These are phyloP conservation scores for Talaromyces albobiverticillius DNA, from an alignment of 2,329 filamentous ascomycete species.

Conservation along the genomic window DNA sequence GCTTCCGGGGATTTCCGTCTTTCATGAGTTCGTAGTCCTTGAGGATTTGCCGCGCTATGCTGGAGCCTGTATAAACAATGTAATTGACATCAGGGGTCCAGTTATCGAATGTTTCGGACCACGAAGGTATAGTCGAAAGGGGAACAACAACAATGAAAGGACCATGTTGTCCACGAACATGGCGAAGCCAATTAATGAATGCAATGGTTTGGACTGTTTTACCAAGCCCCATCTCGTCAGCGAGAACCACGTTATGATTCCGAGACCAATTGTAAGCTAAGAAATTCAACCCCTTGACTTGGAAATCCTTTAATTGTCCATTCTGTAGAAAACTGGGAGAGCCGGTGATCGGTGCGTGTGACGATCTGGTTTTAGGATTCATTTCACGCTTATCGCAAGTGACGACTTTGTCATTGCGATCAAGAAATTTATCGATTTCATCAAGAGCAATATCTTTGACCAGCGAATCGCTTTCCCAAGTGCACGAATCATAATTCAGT, in stretches of 20 bases:
- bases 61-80: constrained; percentile 91
- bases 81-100: constrained; percentile 98
- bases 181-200: constrained; percentile 94
- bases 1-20: constrained; percentile 80
- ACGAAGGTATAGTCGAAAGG: constrained; percentile 93
- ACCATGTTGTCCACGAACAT: constrained; percentile 83
- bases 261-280: constrained; percentile 94
- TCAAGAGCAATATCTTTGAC: constrained; percentile 77
- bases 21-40: constrained; percentile 85
- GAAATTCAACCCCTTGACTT: constrained; percentile 92
- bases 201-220: constrained; percentile 98
- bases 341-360: constrained; percentile 68
- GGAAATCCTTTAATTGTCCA: constrained; percentile 86
- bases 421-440: constrained; percentile 87
- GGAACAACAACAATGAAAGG: constrained; percentile 97
- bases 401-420: constrained; percentile 77
- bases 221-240: constrained; percentile 97
- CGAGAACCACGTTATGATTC: constrained; percentile 91
- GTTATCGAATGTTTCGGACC: constrained; percentile 95
- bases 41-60: constrained; percentile 80
- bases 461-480: constrained; percentile 79
- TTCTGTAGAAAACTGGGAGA: constrained; percentile 83
- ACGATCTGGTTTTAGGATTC: constrained; percentile 69
- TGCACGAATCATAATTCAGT: constrained; percentile 87
- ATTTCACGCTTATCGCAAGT: constrained; percentile 75